Percentiles rank a stretch among this genome's conserved stretches.
phyloP scores from a whole-genome alignment of 2,329 filamentous ascomycete genomes.

The Alternaria sp. region DNA sequence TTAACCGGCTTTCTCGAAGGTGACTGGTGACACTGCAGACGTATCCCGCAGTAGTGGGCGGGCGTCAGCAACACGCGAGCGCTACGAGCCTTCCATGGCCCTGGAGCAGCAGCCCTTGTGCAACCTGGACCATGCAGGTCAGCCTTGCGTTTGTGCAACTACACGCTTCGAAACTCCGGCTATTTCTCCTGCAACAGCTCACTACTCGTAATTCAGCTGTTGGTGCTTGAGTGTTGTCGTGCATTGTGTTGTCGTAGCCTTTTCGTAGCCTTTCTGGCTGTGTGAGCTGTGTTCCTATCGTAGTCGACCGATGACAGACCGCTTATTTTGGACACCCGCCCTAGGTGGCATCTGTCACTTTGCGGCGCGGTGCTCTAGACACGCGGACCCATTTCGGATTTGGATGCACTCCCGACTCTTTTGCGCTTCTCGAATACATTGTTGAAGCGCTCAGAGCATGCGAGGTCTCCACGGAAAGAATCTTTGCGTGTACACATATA shows the following conservation, averaged over 20 bases:
- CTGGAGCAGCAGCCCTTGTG: conserved; percentile 14
- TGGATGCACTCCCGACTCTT: conserved; percentile 8
- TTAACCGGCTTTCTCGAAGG: conserved; percentile 21
- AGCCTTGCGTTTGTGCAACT: conserved; percentile 26
- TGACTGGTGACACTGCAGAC: conserved; percentile 13
- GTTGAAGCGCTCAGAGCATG: conserved; percentile 3
- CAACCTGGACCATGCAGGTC: conserved; percentile 21
- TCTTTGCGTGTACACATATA: conserved; percentile 9
- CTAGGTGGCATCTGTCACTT: conserved; percentile 10
- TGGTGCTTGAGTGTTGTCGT: not conserved
- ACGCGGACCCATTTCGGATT: conserved; percentile 8
- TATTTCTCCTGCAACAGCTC: conserved; percentile 3
- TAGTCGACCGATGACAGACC: conserved; percentile 3
- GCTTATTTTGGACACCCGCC: conserved; percentile 4
- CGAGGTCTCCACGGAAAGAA: conserved; percentile 11
- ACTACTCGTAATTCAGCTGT: conserved; percentile 5
- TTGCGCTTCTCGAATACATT: conserved; percentile 12
- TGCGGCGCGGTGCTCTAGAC: conserved; percentile 16
- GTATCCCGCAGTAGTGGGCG: conserved; percentile 9
- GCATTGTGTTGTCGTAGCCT: not conserved
- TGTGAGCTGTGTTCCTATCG: not conserved
- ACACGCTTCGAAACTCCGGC: conserved; percentile 12
- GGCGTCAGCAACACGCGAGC: conserved; percentile 10
- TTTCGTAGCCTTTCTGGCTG: not conserved
- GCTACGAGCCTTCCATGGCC: conserved; percentile 22